Evolutionary conservation across 73 alveolate genomes (phyloP).

Genomic region (Blepharisma stoltei): DNA sequence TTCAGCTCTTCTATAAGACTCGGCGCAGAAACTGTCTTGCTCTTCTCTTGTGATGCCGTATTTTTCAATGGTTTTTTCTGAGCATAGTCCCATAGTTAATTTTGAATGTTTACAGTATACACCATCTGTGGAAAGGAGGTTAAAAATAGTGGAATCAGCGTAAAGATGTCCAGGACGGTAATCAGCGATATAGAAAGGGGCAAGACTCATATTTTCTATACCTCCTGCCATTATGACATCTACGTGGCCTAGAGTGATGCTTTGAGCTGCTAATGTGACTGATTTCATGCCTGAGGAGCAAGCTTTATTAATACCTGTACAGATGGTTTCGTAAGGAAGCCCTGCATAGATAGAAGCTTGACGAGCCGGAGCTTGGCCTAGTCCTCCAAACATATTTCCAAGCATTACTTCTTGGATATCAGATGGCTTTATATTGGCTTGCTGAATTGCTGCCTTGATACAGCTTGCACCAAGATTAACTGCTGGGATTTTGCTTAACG

Average conservation of each 20-base stretch:
- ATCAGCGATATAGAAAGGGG: slow-evolving; percentile 65
- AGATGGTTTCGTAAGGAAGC: background rate
- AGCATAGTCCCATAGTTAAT: slow-evolving; percentile 64
- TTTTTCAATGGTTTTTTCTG: slow-evolving; percentile 62
- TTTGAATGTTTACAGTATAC: slow-evolving; percentile 1
- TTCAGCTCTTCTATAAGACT: slow-evolving; percentile 67
- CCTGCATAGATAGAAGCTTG: slow-evolving; percentile 18
- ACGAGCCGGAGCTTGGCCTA: slow-evolving; percentile 19
- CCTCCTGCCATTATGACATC: slow-evolving; percentile 76
- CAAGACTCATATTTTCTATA: slow-evolving; percentile 77
- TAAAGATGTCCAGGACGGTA: background rate
- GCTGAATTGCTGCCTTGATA: background rate
- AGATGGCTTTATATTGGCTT: background rate
- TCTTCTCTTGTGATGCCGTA: slow-evolving; percentile 68
- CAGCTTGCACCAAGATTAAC: slow-evolving; percentile 3
- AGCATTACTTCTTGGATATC: slow-evolving; percentile 20
- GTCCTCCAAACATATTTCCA: slow-evolving; percentile 21
- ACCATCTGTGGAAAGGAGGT: slow-evolving; percentile 9
- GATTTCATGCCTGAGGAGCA: slow-evolving; percentile 87
- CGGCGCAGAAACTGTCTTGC: slow-evolving; percentile 69
- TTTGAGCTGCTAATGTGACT: slow-evolving; percentile 75
- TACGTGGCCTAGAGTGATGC: slow-evolving; percentile 72
- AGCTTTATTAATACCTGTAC: slow-evolving; percentile 23
- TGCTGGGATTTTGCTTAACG: slow-evolving; percentile 12
- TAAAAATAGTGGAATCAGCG: background rate